phyloP scores from a whole-genome alignment of 371 early-diverging fungal genomes.

The Blastocladiella emersonii region DNA sequence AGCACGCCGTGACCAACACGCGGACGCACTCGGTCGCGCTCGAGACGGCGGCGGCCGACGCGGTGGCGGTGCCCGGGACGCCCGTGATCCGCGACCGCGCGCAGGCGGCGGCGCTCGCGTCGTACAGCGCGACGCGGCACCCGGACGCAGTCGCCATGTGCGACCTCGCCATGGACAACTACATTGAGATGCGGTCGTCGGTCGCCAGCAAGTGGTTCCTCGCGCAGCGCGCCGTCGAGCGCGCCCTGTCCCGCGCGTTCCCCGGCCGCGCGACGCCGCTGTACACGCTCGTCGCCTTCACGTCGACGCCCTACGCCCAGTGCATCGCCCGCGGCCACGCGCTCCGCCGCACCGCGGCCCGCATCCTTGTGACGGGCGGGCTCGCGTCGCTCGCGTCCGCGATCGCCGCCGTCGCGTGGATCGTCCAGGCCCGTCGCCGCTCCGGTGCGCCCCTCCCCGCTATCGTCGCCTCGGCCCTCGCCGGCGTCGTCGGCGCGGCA shows the following conservation, averaged over 20 bases:
- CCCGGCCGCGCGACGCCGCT: conserved; percentile 69
- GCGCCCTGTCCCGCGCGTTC: conserved; percentile 47
- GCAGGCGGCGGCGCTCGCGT: conserved; percentile 41
- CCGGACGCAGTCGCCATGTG: conserved; percentile 81
- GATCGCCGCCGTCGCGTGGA: too few species aligned
- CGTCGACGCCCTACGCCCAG: conserved; percentile 69
- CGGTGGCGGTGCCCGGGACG: not conserved
- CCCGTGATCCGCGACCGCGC: conserved; percentile 7
- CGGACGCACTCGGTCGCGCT: not conserved
- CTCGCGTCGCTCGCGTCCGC: not conserved
- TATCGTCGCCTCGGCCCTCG: too few species aligned
- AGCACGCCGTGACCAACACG: conserved; percentile 26
- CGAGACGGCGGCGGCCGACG: too few species aligned
- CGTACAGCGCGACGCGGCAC: conserved; percentile 56
- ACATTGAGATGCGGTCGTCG: conserved; percentile 81
- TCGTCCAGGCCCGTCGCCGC: too few species aligned
- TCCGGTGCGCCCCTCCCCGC: too few species aligned
- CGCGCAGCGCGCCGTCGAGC: conserved; percentile 64
- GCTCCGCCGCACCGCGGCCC: not conserved
- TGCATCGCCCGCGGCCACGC: conserved; percentile 29
- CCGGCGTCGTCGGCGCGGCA: too few species aligned
- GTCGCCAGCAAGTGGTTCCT: conserved; percentile 59
- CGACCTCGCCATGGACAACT: conserved; percentile 87
- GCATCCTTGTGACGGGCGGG: not conserved
- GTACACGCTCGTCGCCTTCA: conserved; percentile 93